Evolutionary conservation across 2,329 filamentous ascomycete genomes (phyloP), one percentile per base, ranked within the genome.

Genomic region (Chaetomiaceae sp.): DNA sequence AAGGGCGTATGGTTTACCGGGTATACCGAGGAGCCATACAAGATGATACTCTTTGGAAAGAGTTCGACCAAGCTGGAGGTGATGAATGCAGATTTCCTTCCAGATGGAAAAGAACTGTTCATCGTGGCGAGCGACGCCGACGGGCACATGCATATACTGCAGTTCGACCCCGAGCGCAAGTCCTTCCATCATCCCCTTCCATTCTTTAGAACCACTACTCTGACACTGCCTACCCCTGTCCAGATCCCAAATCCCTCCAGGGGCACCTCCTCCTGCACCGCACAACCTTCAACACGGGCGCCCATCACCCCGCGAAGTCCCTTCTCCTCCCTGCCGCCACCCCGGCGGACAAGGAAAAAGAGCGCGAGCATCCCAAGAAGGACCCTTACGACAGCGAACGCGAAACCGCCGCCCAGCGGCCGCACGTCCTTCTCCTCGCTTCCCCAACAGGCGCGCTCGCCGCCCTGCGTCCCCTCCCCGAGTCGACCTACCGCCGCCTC

Each of bases 1-100:
- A 96, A 96, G 71, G 93, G 93, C 0, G 76, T 97, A 2, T 97
- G 93, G 90, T 95, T 99, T 60, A 87, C 89, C 0, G 93, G 93
- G 0, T 99, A 96, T 65, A 93, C 88, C 8, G 92, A 99, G 70
- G 93, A 97, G 63, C 93, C 93, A 1, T 99, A 97, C 66, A 91
- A 87, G 59, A 90, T 99, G 82, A 86, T 90, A 55, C 78, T 96
- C 3, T 90, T 97, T 58, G 90, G 91, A 37, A 96, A 96, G 70
- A 89, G 86, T 60, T 79, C 85, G 34, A 85, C 87, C 17, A 81
- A 81, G 38, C 74, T 96, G 60, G 87, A 93, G 62, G 81, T 95
- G 17, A 69, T 95, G 30, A 80, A 85, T 5, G 89, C 88, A 2
- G 92, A 97, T 53, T 92, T 99, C 62, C 71, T 99, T 7, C 93